Evolutionary conservation across 352 stramenopile species (phyloP).

Genomic region (Lagenidium sp.): DNA sequence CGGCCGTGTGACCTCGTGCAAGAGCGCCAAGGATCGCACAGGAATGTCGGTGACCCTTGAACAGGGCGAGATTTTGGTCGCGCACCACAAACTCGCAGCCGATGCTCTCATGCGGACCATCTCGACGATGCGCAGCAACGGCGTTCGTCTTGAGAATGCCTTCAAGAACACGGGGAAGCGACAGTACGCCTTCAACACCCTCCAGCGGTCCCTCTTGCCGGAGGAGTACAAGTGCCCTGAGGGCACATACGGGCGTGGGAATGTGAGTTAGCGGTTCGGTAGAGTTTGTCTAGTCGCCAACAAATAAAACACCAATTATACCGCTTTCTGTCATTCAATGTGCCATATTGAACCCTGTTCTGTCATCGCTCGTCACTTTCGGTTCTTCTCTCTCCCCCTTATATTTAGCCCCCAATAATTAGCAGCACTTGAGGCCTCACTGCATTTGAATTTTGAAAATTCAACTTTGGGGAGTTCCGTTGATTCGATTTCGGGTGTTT

Average conservation of each 20-base stretch:
- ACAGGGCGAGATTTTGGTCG: conserved; percentile 59
- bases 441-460: no score
- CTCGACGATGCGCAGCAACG: conserved; percentile 71
- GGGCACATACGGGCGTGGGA: conserved; percentile 71
- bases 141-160: conserved; percentile 55
- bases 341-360: no score
- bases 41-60: conserved; percentile 95
- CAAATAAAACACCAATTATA: no score
- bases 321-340: no score
- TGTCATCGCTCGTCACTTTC: no score
- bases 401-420: no score
- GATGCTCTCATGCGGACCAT: conserved; percentile 54
- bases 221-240: conserved; percentile 66
- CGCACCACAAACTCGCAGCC: conserved; percentile 46
- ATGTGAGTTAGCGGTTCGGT: conserved; percentile 58
- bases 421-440: no score
- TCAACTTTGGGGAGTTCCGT: no score
- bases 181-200: conserved; percentile 65
- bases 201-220: conserved; percentile 66
- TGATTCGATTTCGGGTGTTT: no score
- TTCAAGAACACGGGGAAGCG: conserved; percentile 75
- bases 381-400: no score
- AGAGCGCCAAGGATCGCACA: conserved; percentile 94
- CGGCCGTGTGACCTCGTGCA: conserved; percentile 91
- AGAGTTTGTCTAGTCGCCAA: no score